Percentiles rank a stretch among this genome's conserved stretches.
Conservation (phyloP, 2,329 filamentous ascomycete genomes). For the Xylogone sp. region DNA sequence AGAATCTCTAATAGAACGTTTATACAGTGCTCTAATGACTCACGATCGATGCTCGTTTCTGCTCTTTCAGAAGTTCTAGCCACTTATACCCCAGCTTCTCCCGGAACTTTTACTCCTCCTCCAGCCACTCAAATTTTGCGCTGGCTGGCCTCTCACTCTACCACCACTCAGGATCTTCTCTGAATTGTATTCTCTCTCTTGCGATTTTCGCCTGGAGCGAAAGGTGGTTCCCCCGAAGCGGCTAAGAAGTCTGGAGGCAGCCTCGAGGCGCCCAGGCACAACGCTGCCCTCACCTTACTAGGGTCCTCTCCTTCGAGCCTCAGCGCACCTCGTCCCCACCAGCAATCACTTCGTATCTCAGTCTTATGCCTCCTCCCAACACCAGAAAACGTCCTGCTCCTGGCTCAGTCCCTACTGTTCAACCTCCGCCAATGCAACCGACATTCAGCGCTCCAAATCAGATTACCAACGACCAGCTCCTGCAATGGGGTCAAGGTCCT, state of each 20-base stretch:
- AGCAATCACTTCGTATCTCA: conserved; percentile 3
- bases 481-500: conserved; percentile 44
- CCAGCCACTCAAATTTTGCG: conserved; percentile 1
- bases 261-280: conserved; percentile 17
- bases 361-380: conserved; percentile 38
- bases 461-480: conserved; percentile 47
- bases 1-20: conserved; percentile 15
- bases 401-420: conserved; percentile 61
- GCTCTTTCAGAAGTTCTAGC: neutral
- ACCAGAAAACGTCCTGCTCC: conserved; percentile 71
- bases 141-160: conserved; percentile 1
- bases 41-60: neutral
- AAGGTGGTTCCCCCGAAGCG: conserved; percentile 13
- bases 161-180: conserved; percentile 5
- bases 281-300: neutral
- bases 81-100: neutral
- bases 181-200: neutral
- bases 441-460: conserved; percentile 39
- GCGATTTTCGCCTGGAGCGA: neutral
- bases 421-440: conserved; percentile 47
- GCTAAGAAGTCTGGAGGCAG: conserved; percentile 26
- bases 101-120: neutral
- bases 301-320: neutral
- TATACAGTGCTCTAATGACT: conserved; percentile 6
- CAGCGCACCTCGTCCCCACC: neutral